Evolutionary conservation across 345 rosid genomes (phyloP), one percentile per base, ranked within the genome.

Genomic region (Citrus cavaleriei): DNA sequence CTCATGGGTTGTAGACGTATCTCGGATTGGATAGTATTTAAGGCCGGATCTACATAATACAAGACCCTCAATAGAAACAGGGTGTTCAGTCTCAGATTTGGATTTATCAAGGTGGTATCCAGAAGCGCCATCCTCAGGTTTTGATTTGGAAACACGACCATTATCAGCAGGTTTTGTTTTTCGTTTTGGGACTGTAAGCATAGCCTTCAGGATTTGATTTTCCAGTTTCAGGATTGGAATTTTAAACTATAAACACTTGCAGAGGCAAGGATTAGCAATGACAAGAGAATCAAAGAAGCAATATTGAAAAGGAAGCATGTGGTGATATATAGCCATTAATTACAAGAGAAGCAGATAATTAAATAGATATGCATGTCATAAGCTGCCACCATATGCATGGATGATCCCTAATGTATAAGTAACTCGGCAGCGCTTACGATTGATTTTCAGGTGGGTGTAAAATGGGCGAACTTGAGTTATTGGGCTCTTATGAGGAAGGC

Each of bases 21-120:
- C 40, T 75, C 27, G 27, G 32, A 84, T 58, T 16, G 83, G 87
- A 65, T 75, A 27, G 57, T 55, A 32, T 46, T 72, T 75, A 32
- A 68, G 4, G 35, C 66, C 72, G 2, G 83, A 82, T 72, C 71
- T 80, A 40, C 89, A 84, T 68, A 77, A 82, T 65, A 80, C 73
- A 72, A 82, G 77, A 35, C 85, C 85, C 67, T 80, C 80, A 68
- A 82, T 58, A 3, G 63, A 82, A 2, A 78, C 49, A 14, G 82
- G 42, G n/a, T 4, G 18, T 66, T 27, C 21, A 34, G 68, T 83
- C 6, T 63, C 22, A 0, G 28, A 21, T 21, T 54, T 71, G 7
- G 83, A 81, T 19, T 72, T 42, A 62, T 64, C 2, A 14, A 30
- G 62, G 10, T 32, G n/a, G 40, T 38, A 51, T 21, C 42, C 14